Conservation (phyloP, 2,329 filamentous ascomycete genomes). For the Ceratocystis destructans region DNA sequence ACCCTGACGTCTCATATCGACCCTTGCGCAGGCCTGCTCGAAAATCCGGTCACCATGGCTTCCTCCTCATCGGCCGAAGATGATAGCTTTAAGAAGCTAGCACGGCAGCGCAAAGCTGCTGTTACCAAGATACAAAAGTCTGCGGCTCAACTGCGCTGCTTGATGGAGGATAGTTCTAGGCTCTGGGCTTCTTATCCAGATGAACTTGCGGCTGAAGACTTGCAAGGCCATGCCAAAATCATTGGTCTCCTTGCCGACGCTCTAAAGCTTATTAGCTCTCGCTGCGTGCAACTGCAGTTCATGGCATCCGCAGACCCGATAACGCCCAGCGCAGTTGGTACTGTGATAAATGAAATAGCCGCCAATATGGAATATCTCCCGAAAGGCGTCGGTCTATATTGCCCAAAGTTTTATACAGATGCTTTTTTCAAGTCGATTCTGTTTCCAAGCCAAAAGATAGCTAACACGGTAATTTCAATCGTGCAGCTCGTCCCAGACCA, state of each 20-base stretch:
- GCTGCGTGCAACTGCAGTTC: slow-evolving; percentile 76
- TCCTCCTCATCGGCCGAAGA: neutral
- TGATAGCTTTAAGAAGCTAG: too few species aligned
- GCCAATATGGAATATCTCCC: slow-evolving; percentile 60
- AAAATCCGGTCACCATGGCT: neutral
- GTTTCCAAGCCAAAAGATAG: too few species aligned
- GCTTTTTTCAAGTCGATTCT: neutral
- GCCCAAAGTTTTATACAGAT: slow-evolving; percentile 45
- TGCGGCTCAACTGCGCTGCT: too few species aligned
- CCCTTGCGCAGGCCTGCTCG: neutral
- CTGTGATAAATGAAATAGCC: slow-evolving; percentile 58
- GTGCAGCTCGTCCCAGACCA: slow-evolving; percentile 23
- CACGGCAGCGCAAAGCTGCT: too few species aligned
- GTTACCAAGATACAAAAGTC: too few species aligned
- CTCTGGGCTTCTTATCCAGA: neutral
- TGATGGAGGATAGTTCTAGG: too few species aligned
- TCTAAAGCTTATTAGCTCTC: slow-evolving; percentile 60
- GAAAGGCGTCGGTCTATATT: slow-evolving; percentile 53
- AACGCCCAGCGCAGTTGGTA: slow-evolving; percentile 59
- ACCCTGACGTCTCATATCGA: neutral
- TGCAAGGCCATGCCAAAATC: neutral
- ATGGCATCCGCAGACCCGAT: slow-evolving; percentile 79
- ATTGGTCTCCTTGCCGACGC: slow-evolving; percentile 39
- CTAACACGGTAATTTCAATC: too few species aligned
- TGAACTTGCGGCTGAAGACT: neutral